Evolutionary conservation across 192 early-diverging fungal species (phyloP), one percentile per base, ranked within the genome.

Genomic region (Piromyces finnis): DNA sequence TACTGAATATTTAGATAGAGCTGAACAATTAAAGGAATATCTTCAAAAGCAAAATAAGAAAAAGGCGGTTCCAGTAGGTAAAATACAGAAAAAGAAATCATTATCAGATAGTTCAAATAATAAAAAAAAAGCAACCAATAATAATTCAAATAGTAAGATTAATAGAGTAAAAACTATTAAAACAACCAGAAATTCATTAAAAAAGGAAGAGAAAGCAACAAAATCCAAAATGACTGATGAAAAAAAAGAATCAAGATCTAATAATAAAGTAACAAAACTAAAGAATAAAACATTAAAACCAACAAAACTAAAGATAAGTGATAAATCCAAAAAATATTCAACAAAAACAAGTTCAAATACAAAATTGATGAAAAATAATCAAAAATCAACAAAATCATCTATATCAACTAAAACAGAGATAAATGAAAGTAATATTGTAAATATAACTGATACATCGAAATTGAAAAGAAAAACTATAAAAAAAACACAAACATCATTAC

Each of bases 21-120:
- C 97, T 14, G 96, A 99, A 84, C 92, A 92, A 85, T 89, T 99
- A 80, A 98, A 97, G 84, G 94, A 95, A 30, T 93, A 92, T 85
- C 86, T 98, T 29, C 78, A 84, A 77, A 92, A 93, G 79, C 80
- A 91, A 84, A 29, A 84, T 30, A 89, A 90, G 78, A 92, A 95
- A 29, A 92, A 90, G 78, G 84, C 51, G 3, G 51, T 68, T 4
- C 51, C 51, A n/a, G 51, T 68, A 68, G 51, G 51, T 68, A 68
- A 68, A 11, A 26, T 17, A 68, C 22, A 68, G 17, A n/a, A n/a
- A 68, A 26, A 68, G 22, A 68, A 27, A 68, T 9, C 6, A n/a
- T 17, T 16, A 39, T 51, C 41, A 68, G n/a, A 68, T 68, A n/a
- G n/a, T 68, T 11, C 22, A 26, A 68, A 68, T n/a, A 27, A 11